A percentile compares a stretch with the other conserved stretches of the same genome.
These are phyloP conservation scores for Cyclospora cayetanensis DNA, from an alignment of 169 alveolate genomes.

Conservation along the genomic window DNA sequence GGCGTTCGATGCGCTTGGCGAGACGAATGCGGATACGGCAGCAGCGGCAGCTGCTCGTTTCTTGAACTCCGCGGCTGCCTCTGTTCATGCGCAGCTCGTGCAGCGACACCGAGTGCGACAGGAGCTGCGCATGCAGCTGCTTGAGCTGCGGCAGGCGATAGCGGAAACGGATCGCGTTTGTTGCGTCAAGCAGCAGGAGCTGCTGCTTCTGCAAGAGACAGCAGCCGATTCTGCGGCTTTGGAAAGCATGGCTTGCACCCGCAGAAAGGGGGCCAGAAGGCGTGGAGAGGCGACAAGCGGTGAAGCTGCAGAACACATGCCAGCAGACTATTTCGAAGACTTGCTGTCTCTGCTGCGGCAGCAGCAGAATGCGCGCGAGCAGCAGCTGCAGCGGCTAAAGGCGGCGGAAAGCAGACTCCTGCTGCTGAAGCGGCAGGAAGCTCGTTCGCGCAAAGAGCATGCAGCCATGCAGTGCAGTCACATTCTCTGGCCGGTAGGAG, in stretches of 20 bases:
- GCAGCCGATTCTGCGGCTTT: slow-evolving; percentile 31
- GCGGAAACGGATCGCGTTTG: not conserved
- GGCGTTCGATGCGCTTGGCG: slow-evolving; percentile 11
- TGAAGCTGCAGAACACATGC: slow-evolving; percentile 23
- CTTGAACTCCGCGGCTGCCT: slow-evolving; percentile 1
- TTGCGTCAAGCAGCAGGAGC: not conserved
- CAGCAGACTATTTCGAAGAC: too few relatives aligned
- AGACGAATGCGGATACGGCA: not conserved
- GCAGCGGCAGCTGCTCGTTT: slow-evolving; percentile 9
- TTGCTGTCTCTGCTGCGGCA: slow-evolving; percentile 1
- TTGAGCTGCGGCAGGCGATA: slow-evolving; percentile 4
- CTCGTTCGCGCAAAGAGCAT: not conserved
- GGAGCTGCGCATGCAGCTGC: not conserved
- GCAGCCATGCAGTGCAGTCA: not conserved
- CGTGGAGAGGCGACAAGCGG: not conserved
- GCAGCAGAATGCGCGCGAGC: slow-evolving; percentile 16
- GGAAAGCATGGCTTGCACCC: not conserved
- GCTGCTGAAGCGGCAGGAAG: slow-evolving; percentile 8
- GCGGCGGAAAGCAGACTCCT: not conserved
- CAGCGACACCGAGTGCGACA: slow-evolving; percentile 27
- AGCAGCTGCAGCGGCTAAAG: slow-evolving; percentile 29
- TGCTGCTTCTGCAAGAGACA: slow-evolving; percentile 44
- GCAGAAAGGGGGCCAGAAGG: not conserved
- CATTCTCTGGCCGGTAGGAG: not conserved
- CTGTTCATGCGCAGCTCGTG: slow-evolving; percentile 9